Conservation (phyloP, 768 basidiomycete species). For the Lentinula raphanica region DNA sequence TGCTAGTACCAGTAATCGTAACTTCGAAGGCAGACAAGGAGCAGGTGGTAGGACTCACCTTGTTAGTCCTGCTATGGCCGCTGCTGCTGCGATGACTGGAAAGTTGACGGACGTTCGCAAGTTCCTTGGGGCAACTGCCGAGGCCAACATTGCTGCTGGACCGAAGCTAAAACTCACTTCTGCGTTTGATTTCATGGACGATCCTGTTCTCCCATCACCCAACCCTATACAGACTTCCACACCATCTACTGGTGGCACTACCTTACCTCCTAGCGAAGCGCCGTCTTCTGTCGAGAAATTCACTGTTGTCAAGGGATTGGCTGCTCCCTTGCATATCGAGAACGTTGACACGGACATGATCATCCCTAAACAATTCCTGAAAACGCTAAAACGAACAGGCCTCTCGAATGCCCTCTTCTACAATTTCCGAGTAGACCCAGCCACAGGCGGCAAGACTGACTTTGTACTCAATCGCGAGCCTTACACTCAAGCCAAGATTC, state of each 20-base stretch:
- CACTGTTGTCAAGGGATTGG: conserved; percentile 64
- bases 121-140: conserved; percentile 46
- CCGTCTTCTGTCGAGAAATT: conserved; percentile 57
- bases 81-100: conserved; percentile 84
- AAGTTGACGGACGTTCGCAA: conserved; percentile 82
- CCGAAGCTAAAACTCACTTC: conserved; percentile 65
- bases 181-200: conserved; percentile 73
- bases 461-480: conserved; percentile 82
- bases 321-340: conserved; percentile 74
- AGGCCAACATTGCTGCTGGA: conserved; percentile 37
- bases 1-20: conserved; percentile 89
- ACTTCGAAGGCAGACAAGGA: conserved; percentile 88
- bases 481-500: conserved; percentile 69
- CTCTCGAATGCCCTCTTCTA: conserved; percentile 80
- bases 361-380: conserved; percentile 91
- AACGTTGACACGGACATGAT: conserved; percentile 94
- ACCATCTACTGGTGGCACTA: conserved; percentile 23
- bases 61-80: conserved; percentile 88
- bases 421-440: conserved; percentile 70
- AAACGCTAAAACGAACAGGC: conserved; percentile 87
- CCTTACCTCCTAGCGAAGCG: conserved; percentile 36
- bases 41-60: conserved; percentile 87
- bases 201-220: conserved; percentile 54
- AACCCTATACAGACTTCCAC: conserved; percentile 35
- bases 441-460: conserved; percentile 75